Base-by-base conservation (phyloP, 345 rosid genomes). In the Camelina laxa region DNA sequence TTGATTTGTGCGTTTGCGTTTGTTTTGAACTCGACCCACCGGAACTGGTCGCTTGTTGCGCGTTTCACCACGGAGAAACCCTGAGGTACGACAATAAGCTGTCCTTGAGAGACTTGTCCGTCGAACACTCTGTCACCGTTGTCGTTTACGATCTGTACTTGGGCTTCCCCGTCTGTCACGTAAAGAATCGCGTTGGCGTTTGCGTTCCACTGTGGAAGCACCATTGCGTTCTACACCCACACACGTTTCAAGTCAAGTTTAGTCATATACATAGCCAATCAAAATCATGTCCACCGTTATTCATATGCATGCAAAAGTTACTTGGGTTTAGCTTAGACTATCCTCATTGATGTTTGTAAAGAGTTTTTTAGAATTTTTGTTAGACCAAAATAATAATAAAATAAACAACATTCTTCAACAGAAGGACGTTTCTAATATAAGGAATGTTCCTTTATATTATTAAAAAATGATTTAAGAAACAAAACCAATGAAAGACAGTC, bases 21-120 rank as follows among this genome's bases (percentile, higher is more conserved):
- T 30, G 7, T 91, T 80, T 85, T 87, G 85, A 93, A 88, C n/a
- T 85, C 65, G 1, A 93, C 22, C 88, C 92, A 88, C 24, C 82
- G 77, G 69, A 87, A 87, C 44, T 69, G 82, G 5, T 81, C 80
- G 19, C 70, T 70, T 63, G 83, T 84, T 0, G 94, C 86, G 14
- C 81, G 76, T 72, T 83, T 84, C 74, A 79, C 83, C 51, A 84
- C 85, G 0, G 85, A 83, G 62, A 76, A 89, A 80, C 87, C 87
- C 70, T 88, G 92, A 0, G 93, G 97, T 59, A 89, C 78, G 6
- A 75, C 67, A 61, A 93, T 27, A 15, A 91, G 66, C 62, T 88
- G 90, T 22, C 97, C 95, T 68, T 85, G 64, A 0, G 76, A 64
- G 5, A 91, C 6, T 30, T 73, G 74, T 5, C 84, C 91, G 33